Percentiles rank a stretch among this genome's conserved stretches.
These are phyloP conservation scores for Penicillium vulpinum DNA, from an alignment of 2,329 filamentous ascomycete genomes.

Conservation along the genomic window DNA sequence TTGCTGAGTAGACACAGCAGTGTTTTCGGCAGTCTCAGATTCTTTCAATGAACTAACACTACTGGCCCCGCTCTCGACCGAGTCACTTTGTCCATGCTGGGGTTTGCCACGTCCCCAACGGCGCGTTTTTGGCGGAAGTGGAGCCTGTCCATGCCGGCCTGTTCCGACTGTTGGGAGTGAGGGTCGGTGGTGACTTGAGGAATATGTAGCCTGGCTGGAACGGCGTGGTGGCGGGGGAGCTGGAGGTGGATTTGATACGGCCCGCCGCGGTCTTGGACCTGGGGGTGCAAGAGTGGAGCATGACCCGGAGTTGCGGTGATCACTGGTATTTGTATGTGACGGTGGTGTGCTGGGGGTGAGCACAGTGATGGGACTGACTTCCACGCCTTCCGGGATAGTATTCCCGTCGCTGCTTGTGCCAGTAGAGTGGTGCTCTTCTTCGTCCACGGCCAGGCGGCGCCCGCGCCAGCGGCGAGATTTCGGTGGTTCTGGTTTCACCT, in stretches of 20 bases:
- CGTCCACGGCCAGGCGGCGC: slow-evolving; percentile 35
- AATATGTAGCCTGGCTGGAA: slow-evolving; percentile 31
- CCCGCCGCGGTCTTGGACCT: slow-evolving; percentile 29
- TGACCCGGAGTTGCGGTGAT: slow-evolving; percentile 27
- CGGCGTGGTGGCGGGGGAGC: slow-evolving; percentile 45
- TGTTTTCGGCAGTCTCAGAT: slow-evolving; percentile 10
- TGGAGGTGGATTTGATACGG: slow-evolving; percentile 39
- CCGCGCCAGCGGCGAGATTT: slow-evolving; percentile 46
- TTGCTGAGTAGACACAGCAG: not conserved
- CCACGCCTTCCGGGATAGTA: slow-evolving; percentile 30
- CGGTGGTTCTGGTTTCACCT: slow-evolving; percentile 44
- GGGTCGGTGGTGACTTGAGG: slow-evolving; percentile 30
- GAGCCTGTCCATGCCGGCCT: slow-evolving; percentile 35
- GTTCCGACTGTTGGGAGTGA: slow-evolving; percentile 1
- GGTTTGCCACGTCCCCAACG: slow-evolving; percentile 39
- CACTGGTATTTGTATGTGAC: slow-evolving; percentile 1
- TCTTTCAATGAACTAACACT: slow-evolving; percentile 16
- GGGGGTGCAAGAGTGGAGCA: slow-evolving; percentile 27
- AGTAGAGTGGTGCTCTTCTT: slow-evolving; percentile 26
- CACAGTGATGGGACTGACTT: slow-evolving; percentile 14
- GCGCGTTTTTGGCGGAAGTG: slow-evolving; percentile 44
- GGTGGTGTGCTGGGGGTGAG: slow-evolving; percentile 9
- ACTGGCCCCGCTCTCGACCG: slow-evolving; percentile 23
- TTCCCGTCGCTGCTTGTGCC: slow-evolving; percentile 27
- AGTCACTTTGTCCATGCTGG: slow-evolving; percentile 27